Base-by-base conservation (phyloP, 2,329 filamentous ascomycete species). In the Penicillium concentricum region DNA sequence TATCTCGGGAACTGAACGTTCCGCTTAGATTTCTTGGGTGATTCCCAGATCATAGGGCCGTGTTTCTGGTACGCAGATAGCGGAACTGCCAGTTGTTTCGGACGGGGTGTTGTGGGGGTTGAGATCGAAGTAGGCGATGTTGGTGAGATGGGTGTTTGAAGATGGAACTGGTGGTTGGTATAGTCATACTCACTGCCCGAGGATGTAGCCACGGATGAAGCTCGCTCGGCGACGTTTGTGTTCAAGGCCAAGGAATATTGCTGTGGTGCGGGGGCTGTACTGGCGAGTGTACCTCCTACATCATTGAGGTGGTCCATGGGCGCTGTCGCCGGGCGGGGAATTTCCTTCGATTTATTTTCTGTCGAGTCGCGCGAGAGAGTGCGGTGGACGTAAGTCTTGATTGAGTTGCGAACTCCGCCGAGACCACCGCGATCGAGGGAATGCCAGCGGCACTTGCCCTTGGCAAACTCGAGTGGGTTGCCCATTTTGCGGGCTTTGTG, bases 1-100 rank as follows among this genome's bases (percentile, higher is more conserved):
- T 66, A 63, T 34, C 58, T 61, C 4, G 61, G 61, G 37, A 61
- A 67, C 16, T 60, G 62, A n/a, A 69, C 61, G 34, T 58, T 65
- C 47, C 61, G 60, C 20, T 67, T 69, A 20, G 61, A 53, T 44
- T 65, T 65, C 26, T 65, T 64, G 16, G 63, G 56, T 12, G 66
- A 62, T n/a, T 73, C 72, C 69, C 72, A 76, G 41, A 73, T 68
- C 4, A 69, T 63, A 0, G 72, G 55, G 6, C 72, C 73, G 30
- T 75, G 71, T 45, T 72, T 71, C 55, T 76, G 74, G 39, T 76
- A 76, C 1, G 69, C 62, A 0, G 72, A 69, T 10, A 73, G 61
- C 2, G 72, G 74, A 2, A 74, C 69, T 1, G 71, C 71, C 3
- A 70, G 63, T 42, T 72, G 71, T 50, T 66, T 69, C 4, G 38